Percentiles rank a stretch among this genome's conserved stretches.
These are phyloP conservation scores for Xylariaceae sp. DNA, from an alignment of 2,329 filamentous ascomycete genomes.

Conservation along the genomic window DNA sequence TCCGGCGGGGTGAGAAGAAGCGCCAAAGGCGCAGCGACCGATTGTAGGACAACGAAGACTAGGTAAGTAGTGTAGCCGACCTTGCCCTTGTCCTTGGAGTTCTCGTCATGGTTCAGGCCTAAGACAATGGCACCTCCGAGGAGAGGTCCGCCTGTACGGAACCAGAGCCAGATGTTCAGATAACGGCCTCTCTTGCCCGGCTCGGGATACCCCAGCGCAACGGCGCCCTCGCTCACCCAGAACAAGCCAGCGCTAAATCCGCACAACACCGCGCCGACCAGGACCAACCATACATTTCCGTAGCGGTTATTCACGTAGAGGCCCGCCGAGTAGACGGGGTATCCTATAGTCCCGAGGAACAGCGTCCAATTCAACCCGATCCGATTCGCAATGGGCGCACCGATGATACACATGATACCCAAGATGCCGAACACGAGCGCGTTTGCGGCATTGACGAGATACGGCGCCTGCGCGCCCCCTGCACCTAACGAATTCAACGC, in stretches of 20 bases:
- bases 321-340: slow-evolving; percentile 35
- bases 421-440: slow-evolving; percentile 37
- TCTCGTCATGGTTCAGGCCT: slow-evolving; percentile 56
- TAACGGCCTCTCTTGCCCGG: slow-evolving; percentile 62
- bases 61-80: slow-evolving; percentile 66
- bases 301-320: slow-evolving; percentile 42
- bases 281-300: slow-evolving; percentile 59
- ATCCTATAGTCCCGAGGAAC: slow-evolving; percentile 35
- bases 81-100: slow-evolving; percentile 47
- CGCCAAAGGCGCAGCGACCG: slow-evolving; percentile 58
- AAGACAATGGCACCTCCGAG: slow-evolving; percentile 70
- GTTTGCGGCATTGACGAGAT: slow-evolving; percentile 40
- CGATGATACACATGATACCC: slow-evolving; percentile 35
- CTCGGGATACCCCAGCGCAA: slow-evolving; percentile 68
- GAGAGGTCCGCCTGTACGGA: slow-evolving; percentile 51
- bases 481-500: slow-evolving; percentile 52
- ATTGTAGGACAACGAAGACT: slow-evolving; percentile 67
- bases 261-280: slow-evolving; percentile 65
- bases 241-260: slow-evolving; percentile 69
- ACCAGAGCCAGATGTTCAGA: slow-evolving; percentile 65
- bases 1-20: slow-evolving; percentile 58
- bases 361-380: slow-evolving; percentile 34
- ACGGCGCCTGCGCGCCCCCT: slow-evolving; percentile 49
- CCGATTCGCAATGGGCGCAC: slow-evolving; percentile 34
- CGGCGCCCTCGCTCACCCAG: slow-evolving; percentile 72